Base-by-base conservation (phyloP, 2,329 filamentous ascomycete species). In the Diaporthe eres region DNA sequence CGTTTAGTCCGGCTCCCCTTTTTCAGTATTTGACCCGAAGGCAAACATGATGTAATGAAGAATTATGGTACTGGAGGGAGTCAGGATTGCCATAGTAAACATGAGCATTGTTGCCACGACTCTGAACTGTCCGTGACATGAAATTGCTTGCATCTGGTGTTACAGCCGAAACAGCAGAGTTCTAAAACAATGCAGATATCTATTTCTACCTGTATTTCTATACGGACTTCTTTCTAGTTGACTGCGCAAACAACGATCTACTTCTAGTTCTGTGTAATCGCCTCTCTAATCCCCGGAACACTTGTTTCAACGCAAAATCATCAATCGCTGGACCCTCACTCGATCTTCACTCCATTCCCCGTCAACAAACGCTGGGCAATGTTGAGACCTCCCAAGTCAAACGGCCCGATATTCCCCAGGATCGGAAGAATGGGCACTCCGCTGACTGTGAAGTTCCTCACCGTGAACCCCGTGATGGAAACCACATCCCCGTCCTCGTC, bases 401-500 rank as follows among this genome's bases (percentile, higher is more conserved):
- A 61, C 8, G 58, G 58, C 28, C 73, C 78, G 6, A 31, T 28
- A 25, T 75, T 75, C 7, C 49, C 73, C 3, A 57, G 39, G 6
- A 31, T 25, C 4, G 73, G 58, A 19, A 53, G 51, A 7, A 76
- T 75, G 5, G 42, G 42, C n/a, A 58, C 28, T 9, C 76, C 74
- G 37, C 74, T 67, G 13, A 78, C 74, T 2, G 65, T 71, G 61
- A 75, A 78, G 28, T 74, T 73, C 17, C 47, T 73, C 15, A 78
- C 74, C 2, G 71, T 44, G 49, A 78, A 78, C 3, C 74, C 76
- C 5, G 44, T 67, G 39, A 78, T 61, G 25, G n/a, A 49, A 15
- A 75, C 71, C 17, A 39, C 53, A 8, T 67, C 55, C 8, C 76
- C 77, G 2, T 55, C 51, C 19, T 34, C 65, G 25, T 77, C 71